phyloP scores from a whole-genome alignment of 2,329 filamentous ascomycete genomes.

The Colletotrichum sp. region DNA sequence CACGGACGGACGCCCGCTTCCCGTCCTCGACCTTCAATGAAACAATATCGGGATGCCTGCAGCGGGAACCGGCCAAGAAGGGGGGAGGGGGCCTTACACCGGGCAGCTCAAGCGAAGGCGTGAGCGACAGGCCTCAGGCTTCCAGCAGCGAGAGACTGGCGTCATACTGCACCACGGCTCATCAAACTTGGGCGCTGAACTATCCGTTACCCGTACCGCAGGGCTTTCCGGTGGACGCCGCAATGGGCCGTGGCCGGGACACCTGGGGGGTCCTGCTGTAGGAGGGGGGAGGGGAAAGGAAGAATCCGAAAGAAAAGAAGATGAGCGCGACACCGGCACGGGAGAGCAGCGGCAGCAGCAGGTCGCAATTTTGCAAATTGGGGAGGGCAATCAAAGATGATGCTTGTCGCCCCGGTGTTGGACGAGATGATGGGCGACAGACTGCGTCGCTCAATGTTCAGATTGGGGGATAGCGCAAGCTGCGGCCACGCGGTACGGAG shows the following conservation, averaged over 20 bases:
- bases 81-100: neutral
- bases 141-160: neutral
- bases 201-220: neutral
- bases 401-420: neutral
- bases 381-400: slow-evolving; percentile 3
- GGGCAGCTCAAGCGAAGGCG: neutral
- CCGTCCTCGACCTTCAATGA: neutral
- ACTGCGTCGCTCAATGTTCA: neutral
- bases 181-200: neutral
- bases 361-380: slow-evolving; percentile 7
- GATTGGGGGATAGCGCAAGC: slow-evolving; percentile 2
- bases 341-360: neutral
- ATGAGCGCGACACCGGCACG: neutral
- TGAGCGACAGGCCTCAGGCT: neutral
- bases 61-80: neutral
- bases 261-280: neutral
- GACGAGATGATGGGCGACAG: slow-evolving; percentile 2
- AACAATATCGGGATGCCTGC: slow-evolving; percentile 5
- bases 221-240: neutral
- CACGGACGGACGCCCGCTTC: neutral
- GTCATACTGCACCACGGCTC: slow-evolving; percentile 8
- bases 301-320: neutral
- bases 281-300: neutral
- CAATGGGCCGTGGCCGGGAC: neutral
- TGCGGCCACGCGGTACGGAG: neutral